Conservation (phyloP, 139 green algal species). For the Tetraselmis striata region DNA sequence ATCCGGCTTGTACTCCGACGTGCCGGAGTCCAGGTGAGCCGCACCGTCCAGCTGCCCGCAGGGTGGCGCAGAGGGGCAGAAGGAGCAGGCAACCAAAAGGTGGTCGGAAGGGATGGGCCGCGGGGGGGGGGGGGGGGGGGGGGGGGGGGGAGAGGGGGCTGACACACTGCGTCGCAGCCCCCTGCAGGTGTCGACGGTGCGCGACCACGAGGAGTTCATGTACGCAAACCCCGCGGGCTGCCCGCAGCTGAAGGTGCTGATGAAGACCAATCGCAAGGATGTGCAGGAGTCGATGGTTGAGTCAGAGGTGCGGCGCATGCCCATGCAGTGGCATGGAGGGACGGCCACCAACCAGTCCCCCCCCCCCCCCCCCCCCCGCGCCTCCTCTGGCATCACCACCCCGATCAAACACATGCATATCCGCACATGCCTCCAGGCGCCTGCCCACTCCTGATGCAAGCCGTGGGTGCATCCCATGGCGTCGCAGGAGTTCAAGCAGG, state of each 20-base stretch:
- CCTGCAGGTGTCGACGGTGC: slow-evolving; percentile 33
- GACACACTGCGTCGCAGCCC: not conserved
- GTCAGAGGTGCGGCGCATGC: slow-evolving; percentile 1
- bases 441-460: too few relatives aligned
- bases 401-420: too few relatives aligned
- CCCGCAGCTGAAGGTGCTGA: slow-evolving; percentile 20
- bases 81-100: too few relatives aligned
- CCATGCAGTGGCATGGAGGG: too few relatives aligned
- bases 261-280: slow-evolving; percentile 8
- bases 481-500: not conserved
- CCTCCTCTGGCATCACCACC: too few relatives aligned
- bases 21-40: not conserved
- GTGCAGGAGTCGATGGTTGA: not conserved
- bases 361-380: too few relatives aligned
- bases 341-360: too few relatives aligned
- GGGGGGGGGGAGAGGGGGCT: not conserved
- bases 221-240: slow-evolving; percentile 42
- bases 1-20: slow-evolving; percentile 51
- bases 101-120: too few relatives aligned
- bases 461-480: too few relatives aligned
- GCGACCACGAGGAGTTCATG: slow-evolving; percentile 60
- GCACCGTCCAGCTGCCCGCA: too few relatives aligned
- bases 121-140: not conserved
- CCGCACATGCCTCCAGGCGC: too few relatives aligned
- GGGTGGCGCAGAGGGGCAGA: too few relatives aligned